phyloP scores from a whole-genome alignment of 495 filamentous ascomycete genomes.

The Penicillium roqueforti region DNA sequence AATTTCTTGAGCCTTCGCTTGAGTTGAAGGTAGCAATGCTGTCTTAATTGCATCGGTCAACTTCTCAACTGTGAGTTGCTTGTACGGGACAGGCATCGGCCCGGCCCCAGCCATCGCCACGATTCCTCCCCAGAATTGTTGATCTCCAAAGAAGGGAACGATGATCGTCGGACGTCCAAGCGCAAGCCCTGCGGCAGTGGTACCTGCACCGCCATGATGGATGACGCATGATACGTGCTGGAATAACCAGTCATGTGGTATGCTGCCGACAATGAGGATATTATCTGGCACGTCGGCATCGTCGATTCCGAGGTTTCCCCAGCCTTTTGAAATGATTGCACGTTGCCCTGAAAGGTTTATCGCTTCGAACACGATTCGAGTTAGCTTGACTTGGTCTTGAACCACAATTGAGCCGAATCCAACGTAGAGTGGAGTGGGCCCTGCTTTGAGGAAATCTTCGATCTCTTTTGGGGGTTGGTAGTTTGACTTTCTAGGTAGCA shows the following conservation, averaged over 20 bases:
- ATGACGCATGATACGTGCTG: constrained; percentile 68
- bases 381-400: constrained; percentile 65
- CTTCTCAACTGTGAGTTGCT: constrained; percentile 57
- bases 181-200: constrained; percentile 70
- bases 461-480: constrained; percentile 63
- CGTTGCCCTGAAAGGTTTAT: constrained; percentile 61
- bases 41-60: constrained; percentile 59
- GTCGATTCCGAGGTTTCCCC: constrained; percentile 70
- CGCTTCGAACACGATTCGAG: constrained; percentile 64
- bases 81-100: constrained; percentile 65
- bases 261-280: constrained; percentile 74
- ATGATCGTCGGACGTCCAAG: constrained; percentile 67
- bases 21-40: constrained; percentile 53
- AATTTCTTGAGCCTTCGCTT: constrained; percentile 53
- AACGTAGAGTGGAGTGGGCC: constrained; percentile 72
- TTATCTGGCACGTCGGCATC: constrained; percentile 54
- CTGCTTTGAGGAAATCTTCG: constrained; percentile 57
- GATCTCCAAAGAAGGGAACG: constrained; percentile 83
- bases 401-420: constrained; percentile 82
- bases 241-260: constrained; percentile 83
- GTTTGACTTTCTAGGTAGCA: constrained; percentile 59
- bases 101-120: constrained; percentile 69
- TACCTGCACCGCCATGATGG: constrained; percentile 81
- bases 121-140: constrained; percentile 80
- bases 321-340: constrained; percentile 75